These are phyloP conservation scores for Terana coerulea DNA, from an alignment of 768 basidiomycete genomes.

Conservation along the genomic window DNA sequence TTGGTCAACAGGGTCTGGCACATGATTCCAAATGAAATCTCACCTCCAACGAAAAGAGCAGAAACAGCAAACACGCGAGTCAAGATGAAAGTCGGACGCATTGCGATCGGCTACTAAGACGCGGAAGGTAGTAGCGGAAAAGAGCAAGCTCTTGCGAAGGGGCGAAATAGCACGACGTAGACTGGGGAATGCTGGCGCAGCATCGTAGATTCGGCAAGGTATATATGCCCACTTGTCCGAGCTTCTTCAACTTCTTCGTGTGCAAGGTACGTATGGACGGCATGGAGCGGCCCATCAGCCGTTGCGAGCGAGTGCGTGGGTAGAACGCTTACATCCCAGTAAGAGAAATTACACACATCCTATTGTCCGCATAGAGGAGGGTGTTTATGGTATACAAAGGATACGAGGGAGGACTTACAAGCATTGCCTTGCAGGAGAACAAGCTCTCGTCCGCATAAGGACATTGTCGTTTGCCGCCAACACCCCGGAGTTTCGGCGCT, in stretches of 20 bases:
- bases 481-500: not conserved
- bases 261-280: not conserved
- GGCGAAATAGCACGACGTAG: not conserved
- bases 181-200: not conserved
- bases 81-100: conserved; percentile 13
- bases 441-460: not conserved
- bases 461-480: not conserved
- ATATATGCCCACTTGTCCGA: not conserved
- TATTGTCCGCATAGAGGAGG: conserved; percentile 2
- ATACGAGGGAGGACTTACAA: not conserved
- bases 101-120: not conserved
- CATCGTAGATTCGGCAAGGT: not conserved
- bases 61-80: conserved; percentile 12
- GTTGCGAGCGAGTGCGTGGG: not conserved
- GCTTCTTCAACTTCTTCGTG: not conserved
- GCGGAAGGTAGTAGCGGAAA: not conserved
- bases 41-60: conserved; percentile 12
- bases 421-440: conserved; percentile 3
- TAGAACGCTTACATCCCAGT: not conserved
- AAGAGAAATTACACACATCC: not conserved
- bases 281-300: not conserved
- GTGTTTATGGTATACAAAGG: not conserved
- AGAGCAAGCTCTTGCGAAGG: conserved; percentile 3
- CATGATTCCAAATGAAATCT: not conserved
- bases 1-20: not conserved